A percentile compares a stretch with the other conserved stretches of the same genome.
Evolutionary conservation across 192 early-diverging fungal genomes (phyloP).

Genomic region (Podila epigama): DNA sequence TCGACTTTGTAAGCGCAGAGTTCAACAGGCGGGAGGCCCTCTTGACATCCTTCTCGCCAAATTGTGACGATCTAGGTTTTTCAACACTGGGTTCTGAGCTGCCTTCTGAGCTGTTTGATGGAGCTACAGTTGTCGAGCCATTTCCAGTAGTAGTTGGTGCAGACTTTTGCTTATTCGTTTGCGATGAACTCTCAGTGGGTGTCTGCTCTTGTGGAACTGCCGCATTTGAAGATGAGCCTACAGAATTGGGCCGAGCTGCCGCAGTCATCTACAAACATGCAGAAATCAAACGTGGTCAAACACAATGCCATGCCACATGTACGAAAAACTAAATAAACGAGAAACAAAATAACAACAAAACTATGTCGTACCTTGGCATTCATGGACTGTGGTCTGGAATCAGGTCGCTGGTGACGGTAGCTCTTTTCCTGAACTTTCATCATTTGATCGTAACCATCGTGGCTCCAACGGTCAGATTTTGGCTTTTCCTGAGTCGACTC

Average conservation of each 20-base stretch:
- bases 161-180: too few relatives aligned
- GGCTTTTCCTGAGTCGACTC: constrained; percentile 2
- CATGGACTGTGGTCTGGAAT: constrained; percentile 41
- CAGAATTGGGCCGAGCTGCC: too few relatives aligned
- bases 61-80: constrained; percentile 39
- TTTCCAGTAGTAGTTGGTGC: not conserved
- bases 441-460: constrained; percentile 60
- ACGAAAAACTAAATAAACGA: not conserved
- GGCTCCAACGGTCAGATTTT: constrained; percentile 53
- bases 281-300: too few relatives aligned
- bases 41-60: constrained; percentile 49
- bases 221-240: too few relatives aligned
- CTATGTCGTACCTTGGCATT: constrained; percentile 23
- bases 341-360: too few relatives aligned
- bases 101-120: not conserved
- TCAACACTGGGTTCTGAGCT: constrained; percentile 5
- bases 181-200: too few relatives aligned
- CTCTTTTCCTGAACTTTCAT: constrained; percentile 54
- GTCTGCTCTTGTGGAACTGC: too few relatives aligned
- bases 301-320: too few relatives aligned
- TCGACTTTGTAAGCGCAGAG: constrained; percentile 43
- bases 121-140: too few relatives aligned
- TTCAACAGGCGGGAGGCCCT: constrained; percentile 33
- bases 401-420: constrained; percentile 28
- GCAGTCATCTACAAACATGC: too few relatives aligned